These are phyloP conservation scores for Paraurostyla sp. DNA, from an alignment of 73 alveolate species.

Conservation along the genomic window DNA sequence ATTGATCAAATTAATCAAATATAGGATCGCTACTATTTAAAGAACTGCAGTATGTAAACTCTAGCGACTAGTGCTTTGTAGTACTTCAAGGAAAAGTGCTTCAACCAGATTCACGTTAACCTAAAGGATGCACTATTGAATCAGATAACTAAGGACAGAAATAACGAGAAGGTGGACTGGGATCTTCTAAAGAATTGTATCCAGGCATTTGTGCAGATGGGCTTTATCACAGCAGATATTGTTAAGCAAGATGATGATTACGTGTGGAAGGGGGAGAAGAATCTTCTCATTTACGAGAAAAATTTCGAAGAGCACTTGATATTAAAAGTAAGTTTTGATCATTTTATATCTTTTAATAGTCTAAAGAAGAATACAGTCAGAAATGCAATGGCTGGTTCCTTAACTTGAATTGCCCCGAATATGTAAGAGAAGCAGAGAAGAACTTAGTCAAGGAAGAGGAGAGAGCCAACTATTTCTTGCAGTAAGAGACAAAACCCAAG, in stretches of 20 bases:
- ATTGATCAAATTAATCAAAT: neutral
- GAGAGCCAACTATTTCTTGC: slow-evolving; percentile 81
- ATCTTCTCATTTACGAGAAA: slow-evolving; percentile 61
- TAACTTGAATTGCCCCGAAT: slow-evolving; percentile 86
- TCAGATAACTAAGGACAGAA: slow-evolving; percentile 70
- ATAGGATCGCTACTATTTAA: slow-evolving; percentile 77
- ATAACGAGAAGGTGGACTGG: slow-evolving; percentile 63
- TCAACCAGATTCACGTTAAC: neutral
- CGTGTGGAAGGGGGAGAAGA: slow-evolving; percentile 81
- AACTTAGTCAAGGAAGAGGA: slow-evolving; percentile 82
- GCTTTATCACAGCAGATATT: slow-evolving; percentile 65
- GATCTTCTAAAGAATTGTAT: slow-evolving; percentile 55
- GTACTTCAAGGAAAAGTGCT: slow-evolving; percentile 67
- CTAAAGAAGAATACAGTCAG: slow-evolving; percentile 58
- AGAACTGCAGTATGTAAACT: slow-evolving; percentile 63
- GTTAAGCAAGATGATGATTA: slow-evolving; percentile 68
- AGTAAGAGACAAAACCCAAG: slow-evolving; percentile 70
- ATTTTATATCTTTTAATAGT: neutral
- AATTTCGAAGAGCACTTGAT: slow-evolving; percentile 70
- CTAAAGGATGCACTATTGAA: slow-evolving; percentile 56
- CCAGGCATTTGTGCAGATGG: slow-evolving; percentile 62
- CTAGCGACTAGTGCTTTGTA: slow-evolving; percentile 65
- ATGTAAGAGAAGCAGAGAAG: slow-evolving; percentile 74
- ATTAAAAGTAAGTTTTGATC: neutral
- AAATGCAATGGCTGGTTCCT: slow-evolving; percentile 76